phyloP scores from a whole-genome alignment of 2,329 filamentous ascomycete species.

The Sodiomyces alkalinus region DNA sequence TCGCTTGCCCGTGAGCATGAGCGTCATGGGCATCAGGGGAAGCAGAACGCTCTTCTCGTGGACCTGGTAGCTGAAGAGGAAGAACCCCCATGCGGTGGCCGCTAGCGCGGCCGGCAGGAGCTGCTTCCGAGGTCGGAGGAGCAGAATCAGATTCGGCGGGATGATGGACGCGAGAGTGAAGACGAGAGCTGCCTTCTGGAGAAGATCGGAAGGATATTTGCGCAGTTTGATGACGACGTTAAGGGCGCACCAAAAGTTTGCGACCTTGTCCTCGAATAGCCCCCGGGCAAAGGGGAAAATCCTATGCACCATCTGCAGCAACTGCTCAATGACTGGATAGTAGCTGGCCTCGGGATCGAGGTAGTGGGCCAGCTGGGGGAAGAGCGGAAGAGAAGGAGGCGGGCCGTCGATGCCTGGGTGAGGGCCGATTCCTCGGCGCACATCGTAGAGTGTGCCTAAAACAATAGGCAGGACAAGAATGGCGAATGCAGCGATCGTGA shows the following conservation, averaged over 20 bases:
- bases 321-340: slow-evolving; percentile 62
- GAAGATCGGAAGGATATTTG: slow-evolving; percentile 50
- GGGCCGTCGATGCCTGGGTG: slow-evolving; percentile 40
- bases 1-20: slow-evolving; percentile 64
- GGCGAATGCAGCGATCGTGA: slow-evolving; percentile 59
- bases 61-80: slow-evolving; percentile 93
- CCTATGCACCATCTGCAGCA: slow-evolving; percentile 76
- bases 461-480: slow-evolving; percentile 64
- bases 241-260: slow-evolving; percentile 92
- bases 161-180: slow-evolving; percentile 64
- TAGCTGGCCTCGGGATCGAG: slow-evolving; percentile 52
- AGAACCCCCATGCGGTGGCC: slow-evolving; percentile 88
- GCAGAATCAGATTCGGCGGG: slow-evolving; percentile 65
- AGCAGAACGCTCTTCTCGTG: slow-evolving; percentile 95
- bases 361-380: slow-evolving; percentile 38
- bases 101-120: slow-evolving; percentile 70
- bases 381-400: slow-evolving; percentile 47
- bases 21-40: slow-evolving; percentile 83
- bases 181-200: slow-evolving; percentile 62
- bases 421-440: slow-evolving; percentile 44
- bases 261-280: slow-evolving; percentile 96
- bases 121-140: slow-evolving; percentile 61
- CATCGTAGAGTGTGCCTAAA: slow-evolving; percentile 54
- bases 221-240: slow-evolving; percentile 83
- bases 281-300: slow-evolving; percentile 93